Base-by-base conservation (phyloP, 148 eudicot genomes). In the Rhododendron williamsianum region DNA sequence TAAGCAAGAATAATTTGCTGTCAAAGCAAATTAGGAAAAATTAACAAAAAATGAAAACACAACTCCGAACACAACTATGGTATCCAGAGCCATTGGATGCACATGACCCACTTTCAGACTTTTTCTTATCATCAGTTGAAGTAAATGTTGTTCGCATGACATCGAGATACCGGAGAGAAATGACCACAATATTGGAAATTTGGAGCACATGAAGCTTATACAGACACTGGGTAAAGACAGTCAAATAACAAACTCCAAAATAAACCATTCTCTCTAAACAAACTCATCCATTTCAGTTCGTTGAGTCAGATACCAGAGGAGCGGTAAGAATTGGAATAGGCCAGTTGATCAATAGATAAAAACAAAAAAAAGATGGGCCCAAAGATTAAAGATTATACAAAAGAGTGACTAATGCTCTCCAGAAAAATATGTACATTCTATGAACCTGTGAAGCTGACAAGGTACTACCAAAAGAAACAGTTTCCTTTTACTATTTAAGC, bases 331-430 rank as follows among this genome's bases (percentile, higher is more conserved):
- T 78, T 49, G 52, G 45, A 23, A 82, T 65, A 5, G 84, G 54
- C 76, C 74, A 38, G 35, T 60, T 60, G 73, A 63, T 33, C 2
- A 11, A 81, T 63, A 25, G 25, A 79, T 23, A 43, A 63, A 36
- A 38, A 21, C n/a, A 63, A 23, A 82, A 4, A 82, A 36, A 82
- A 41, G 51, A 71, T 11, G 27, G n/a, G 49, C 25, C 27, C 27
- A 82, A 65, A 27, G 35, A 74, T 7, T 43, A 25, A 43, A 78
- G 84, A 82, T 82, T 71, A 45, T 67, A 82, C 84, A 67, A 82
- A 43, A 45, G 58, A 45, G 77, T 21, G 58, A 46, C 76, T 13
- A 19, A 35, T 69, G 13, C 51, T 77, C 65, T 81, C 45, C 41
- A 45, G 27, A 43, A 43, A 54, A 69, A n/a, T 45, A 56, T 82